Evolutionary conservation across 345 rosid species (phyloP), one percentile per base, ranked within the genome.

Genomic region (Populus tremula): DNA sequence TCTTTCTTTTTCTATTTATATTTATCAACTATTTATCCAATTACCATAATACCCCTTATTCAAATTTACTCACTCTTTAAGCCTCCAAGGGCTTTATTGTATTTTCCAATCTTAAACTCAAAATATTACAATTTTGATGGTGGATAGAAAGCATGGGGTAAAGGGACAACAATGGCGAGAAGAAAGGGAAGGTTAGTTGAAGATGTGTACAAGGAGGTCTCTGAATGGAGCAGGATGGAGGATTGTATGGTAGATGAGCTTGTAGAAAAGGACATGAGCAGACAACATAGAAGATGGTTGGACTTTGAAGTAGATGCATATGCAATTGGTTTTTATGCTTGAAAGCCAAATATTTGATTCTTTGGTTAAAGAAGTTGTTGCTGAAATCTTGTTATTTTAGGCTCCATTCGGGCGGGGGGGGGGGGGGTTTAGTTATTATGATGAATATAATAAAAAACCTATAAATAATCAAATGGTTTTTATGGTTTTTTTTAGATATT

Each of bases 231-330:
- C 87, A 84, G 84, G 54, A 87, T 90, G 91, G 85, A 90, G 71
- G 94, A 91, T 67, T 89, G 90, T 73, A 89, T 91, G 93, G 94
- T 96, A 27, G 98, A 96, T 45, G 97, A 93, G 86, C 90, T 96
- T 72, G 97, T 96, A 54, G 93, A 91, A 84, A 88, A 90, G 81
- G 99, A 96, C 76, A 96, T 93, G 99, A 90, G 94, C 85, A 81
- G 81, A 71, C 91, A 83, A 1, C 78, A 87, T 73, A 98, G 99
- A 50, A 96, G 83, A 83, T 93, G 99, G 98, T 81, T 85, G 61
- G 92, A 88, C 69, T 92, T 87, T 69, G 91, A 92, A 81, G 89
- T 75, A 25, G 97, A 96, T 77, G 91, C 76, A 77, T 91, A 84
- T 70, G 83, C 38, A 3, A 81, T 93, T 29, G 97, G 90, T 25